These are phyloP conservation scores for Saccharomyces jurei DNA, from an alignment of 805 yeast species.

Conservation along the genomic window DNA sequence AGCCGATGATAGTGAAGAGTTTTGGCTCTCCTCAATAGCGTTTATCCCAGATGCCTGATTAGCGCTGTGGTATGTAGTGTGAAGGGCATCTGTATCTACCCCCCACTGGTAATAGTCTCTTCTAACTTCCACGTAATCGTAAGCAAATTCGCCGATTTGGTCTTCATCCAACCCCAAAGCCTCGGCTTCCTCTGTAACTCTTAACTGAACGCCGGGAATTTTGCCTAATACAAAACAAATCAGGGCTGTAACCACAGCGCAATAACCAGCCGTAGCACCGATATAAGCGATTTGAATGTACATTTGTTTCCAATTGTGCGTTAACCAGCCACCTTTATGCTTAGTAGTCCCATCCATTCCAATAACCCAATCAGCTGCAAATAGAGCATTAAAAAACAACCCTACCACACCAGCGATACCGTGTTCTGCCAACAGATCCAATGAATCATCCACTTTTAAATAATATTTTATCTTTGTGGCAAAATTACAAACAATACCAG, in stretches of 20 bases:
- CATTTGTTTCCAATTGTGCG: slow-evolving; percentile 84
- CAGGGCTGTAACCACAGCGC: slow-evolving; percentile 66
- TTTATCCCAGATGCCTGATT: neutral
- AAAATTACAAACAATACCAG: slow-evolving; percentile 83
- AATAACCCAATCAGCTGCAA: slow-evolving; percentile 79
- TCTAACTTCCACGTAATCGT: slow-evolving; percentile 93
- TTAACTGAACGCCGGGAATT: slow-evolving; percentile 73
- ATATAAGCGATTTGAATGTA: slow-evolving; percentile 84
- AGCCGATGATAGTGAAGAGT: neutral
- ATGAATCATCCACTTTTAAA: slow-evolving; percentile 77
- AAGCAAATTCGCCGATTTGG: slow-evolving; percentile 98
- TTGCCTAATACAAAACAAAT: slow-evolving; percentile 65
- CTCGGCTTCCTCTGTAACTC: slow-evolving; percentile 81
- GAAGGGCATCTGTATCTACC: slow-evolving; percentile 21
- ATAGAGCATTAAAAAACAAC: slow-evolving; percentile 76
- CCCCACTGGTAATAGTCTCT: slow-evolving; percentile 67
- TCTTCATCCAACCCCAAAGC: slow-evolving; percentile 89
- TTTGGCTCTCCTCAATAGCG: neutral
- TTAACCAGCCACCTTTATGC: slow-evolving; percentile 87
- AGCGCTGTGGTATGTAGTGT: slow-evolving; percentile 6
- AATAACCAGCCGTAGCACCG: slow-evolving; percentile 66
- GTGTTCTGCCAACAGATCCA: slow-evolving; percentile 97
- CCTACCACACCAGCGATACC: slow-evolving; percentile 94
- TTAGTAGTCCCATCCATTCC: slow-evolving; percentile 84
- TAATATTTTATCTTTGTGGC: slow-evolving; percentile 80